Percentiles rank a stretch among this genome's conserved stretches.
Conservation (phyloP, 495 filamentous ascomycete genomes). For the Cenococcum geophilum region DNA sequence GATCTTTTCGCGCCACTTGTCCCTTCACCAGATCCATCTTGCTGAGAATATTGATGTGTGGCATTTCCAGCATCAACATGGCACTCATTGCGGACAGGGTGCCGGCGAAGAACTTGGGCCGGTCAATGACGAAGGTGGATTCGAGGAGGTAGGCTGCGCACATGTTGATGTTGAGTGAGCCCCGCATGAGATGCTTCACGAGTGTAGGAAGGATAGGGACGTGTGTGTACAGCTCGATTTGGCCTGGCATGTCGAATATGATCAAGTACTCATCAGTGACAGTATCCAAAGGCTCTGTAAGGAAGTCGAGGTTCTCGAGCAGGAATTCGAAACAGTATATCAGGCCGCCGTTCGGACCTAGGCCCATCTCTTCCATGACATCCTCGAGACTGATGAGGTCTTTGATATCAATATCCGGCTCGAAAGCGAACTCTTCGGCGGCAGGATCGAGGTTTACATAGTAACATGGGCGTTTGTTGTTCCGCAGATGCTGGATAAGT, state of each 20-base stretch:
- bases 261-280: slow-evolving; percentile 92
- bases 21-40: slow-evolving; percentile 96
- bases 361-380: slow-evolving; percentile 94
- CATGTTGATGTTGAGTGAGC: slow-evolving; percentile 78
- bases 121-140: slow-evolving; percentile 88
- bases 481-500: slow-evolving; percentile 83
- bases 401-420: slow-evolving; percentile 94
- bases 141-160: slow-evolving; percentile 96
- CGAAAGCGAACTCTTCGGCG: slow-evolving; percentile 83
- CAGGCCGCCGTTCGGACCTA: slow-evolving; percentile 91
- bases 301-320: slow-evolving; percentile 91
- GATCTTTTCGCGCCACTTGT: slow-evolving; percentile 69
- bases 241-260: slow-evolving; percentile 96
- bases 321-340: slow-evolving; percentile 98
- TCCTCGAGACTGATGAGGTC: slow-evolving; percentile 93
- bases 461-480: slow-evolving; percentile 82
- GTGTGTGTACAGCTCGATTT: slow-evolving; percentile 98
- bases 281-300: slow-evolving; percentile 78
- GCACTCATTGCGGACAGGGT: slow-evolving; percentile 95
- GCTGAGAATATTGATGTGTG: slow-evolving; percentile 86
- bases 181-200: slow-evolving; percentile 71
- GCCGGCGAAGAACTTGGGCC: slow-evolving; percentile 93
- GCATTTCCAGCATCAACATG: slow-evolving; percentile 96
- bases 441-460: slow-evolving; percentile 98
- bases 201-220: slow-evolving; percentile 87